Evolutionary conservation across 805 yeast genomes (phyloP).

Genomic region (Candida nonsorbophila): DNA sequence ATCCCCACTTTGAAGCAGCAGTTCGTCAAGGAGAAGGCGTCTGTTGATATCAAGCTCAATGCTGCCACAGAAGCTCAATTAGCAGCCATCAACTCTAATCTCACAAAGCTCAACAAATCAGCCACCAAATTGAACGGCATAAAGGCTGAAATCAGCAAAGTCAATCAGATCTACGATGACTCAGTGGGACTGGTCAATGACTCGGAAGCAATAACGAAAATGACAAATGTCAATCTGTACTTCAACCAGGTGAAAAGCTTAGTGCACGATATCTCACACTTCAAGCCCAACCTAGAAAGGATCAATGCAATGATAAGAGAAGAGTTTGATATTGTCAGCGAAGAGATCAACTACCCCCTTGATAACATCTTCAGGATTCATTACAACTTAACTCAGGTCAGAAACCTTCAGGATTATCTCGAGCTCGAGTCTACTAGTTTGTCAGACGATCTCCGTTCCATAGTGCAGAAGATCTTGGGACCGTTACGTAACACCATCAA

Average conservation of each 20-base stretch:
- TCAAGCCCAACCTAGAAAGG: conserved; percentile 44
- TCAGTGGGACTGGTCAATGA: conserved; percentile 56
- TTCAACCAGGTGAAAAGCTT: conserved; percentile 65
- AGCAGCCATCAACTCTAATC: conserved; percentile 48
- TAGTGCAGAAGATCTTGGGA: conserved; percentile 52
- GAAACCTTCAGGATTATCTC: conserved; percentile 78
- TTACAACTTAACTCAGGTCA: conserved; percentile 58
- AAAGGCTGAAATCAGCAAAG: conserved; percentile 31
- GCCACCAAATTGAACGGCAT: conserved; percentile 28
- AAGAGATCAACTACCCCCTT: conserved; percentile 36
- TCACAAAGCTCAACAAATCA: conserved; percentile 46
- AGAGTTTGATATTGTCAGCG: conserved; percentile 28
- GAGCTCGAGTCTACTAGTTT: conserved; percentile 42
- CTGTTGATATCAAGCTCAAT: conserved; percentile 70
- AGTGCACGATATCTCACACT: conserved; percentile 54
- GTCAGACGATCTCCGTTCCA: conserved; percentile 62
- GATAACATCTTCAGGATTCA: conserved; percentile 64
- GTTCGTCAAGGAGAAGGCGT: conserved; percentile 62
- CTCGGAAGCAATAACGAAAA: conserved; percentile 63
- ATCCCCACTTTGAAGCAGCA: conserved; percentile 50
- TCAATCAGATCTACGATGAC: conserved; percentile 51
- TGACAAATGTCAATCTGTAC: conserved; percentile 65
- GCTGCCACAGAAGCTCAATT: conserved; percentile 64
- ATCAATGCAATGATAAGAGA: conserved; percentile 50
- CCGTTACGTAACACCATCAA: conserved; percentile 45